Evolutionary conservation across 1,139 yeast species (phyloP), one percentile per base, ranked within the genome.

Genomic region (Candida sp.): DNA sequence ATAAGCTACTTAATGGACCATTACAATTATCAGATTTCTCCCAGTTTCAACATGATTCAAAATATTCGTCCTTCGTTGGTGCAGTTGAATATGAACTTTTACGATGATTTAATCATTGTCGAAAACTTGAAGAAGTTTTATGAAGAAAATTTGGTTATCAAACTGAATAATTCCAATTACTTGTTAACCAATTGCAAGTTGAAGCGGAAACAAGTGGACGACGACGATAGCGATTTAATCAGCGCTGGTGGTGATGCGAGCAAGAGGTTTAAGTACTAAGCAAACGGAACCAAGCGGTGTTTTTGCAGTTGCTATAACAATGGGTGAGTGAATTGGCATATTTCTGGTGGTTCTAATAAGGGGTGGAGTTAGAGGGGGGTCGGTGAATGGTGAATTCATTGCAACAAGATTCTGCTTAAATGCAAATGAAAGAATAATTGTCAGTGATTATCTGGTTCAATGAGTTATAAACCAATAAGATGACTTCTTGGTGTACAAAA

Each of bases 1-100:
- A 61, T 69, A 33, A 64, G 73, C 34, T 70, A 68, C 45, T 57
- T 73, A 48, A 73, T 73, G 77, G 77, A 73, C 53, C 58, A 57
- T 41, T 73, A 73, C 51, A 63, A 63, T 48, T 69, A 62, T 48
- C 66, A 71, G 49, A 54, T 68, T 33, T 58, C 53, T 23, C 62
- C 70, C 9, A 56, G 71, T 40, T 57, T 64, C 46, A 50, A 55
- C 36, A 39, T 49, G 37, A 44, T 52, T 11, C 50, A 54, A 33
- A 39, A 49, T 12, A 45, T 47, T 7, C 50, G 63, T 11, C 59
- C 63, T n/a, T 44, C 51, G 27, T 41, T 63, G 12, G 45, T 48
- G 34, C 52, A 51, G n/a, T 51, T 58, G 40, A 68, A 69, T 49
- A 43, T 55, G 45, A 66, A 64, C 48, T 72, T 55, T 51, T 73